Evolutionary conservation across 108 stramenopile species (phyloP), one percentile per base, ranked within the genome.

Genomic region (Asterionellopsis glacialis): DNA sequence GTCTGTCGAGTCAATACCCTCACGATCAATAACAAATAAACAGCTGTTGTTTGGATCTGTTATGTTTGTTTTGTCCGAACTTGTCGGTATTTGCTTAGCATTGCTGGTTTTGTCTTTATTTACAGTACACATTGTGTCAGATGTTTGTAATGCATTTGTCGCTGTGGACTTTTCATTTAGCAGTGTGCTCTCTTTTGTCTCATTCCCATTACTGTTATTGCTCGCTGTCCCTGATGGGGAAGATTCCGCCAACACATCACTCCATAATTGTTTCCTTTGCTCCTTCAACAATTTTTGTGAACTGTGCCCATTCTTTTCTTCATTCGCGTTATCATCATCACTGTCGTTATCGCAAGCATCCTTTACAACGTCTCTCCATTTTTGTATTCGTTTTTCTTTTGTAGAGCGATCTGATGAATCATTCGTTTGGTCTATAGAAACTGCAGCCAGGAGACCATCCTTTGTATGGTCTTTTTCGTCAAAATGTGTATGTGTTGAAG

Each of bases 21-120:
- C 72, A 22, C 84, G 77, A 70, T 89, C 88, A 50, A 89, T 76
- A 24, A 84, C 74, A 72, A 89, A 89, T n/a, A 85, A 67, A 42
- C 61, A 51, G 40, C 61, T 48, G 53, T 68, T 53, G 15, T 45
- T 27, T 25, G 19, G 42, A 53, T 39, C 39, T 11, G 28, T 24
- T 15, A 3, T 57, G 11, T 38, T 57, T 57, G 39, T 24, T 28
- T 41, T 60, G 16, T 42, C 33, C 2, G 33, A 33, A 33, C 33
- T 33, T 33, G 33, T 33, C 33, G 7, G 33, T 7, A 33, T 33
- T 33, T n/a, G n/a, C n/a, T n/a, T n/a, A n/a, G n/a, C n/a, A n/a
- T n/a, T n/a, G n/a, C n/a, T n/a, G n/a, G n/a, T n/a, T n/a, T n/a
- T n/a, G n/a, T n/a, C n/a, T n/a, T n/a, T n/a, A n/a, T n/a, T n/a